Evolutionary conservation across 148 eudicot genomes (phyloP).

Genomic region (Nepenthes mirabilis): DNA sequence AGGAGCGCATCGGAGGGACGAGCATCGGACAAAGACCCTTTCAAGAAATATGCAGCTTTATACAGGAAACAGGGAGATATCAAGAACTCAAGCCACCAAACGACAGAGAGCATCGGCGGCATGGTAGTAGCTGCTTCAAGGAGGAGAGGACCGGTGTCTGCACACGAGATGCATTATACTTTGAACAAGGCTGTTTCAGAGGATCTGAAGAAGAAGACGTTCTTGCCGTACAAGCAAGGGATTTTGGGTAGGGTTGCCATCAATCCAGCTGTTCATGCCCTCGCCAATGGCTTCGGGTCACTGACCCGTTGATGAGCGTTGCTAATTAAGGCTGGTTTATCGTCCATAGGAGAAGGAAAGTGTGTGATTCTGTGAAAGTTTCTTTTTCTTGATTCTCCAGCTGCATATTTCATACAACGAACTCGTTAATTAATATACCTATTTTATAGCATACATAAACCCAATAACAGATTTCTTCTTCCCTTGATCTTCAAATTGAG

Average conservation of each 20-base stretch:
- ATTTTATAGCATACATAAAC: too few species aligned
- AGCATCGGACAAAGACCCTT: constrained; percentile 20
- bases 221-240: constrained; percentile 58
- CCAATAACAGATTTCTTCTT: too few species aligned
- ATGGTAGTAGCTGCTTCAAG: constrained; percentile 4
- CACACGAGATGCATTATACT: constrained; percentile 67
- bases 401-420: too few species aligned
- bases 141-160: constrained; percentile 36
- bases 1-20: constrained; percentile 75
- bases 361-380: too few species aligned
- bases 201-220: constrained; percentile 67
- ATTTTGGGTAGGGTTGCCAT: constrained; percentile 49
- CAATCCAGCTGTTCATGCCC: constrained; percentile 19
- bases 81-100: constrained; percentile 21
- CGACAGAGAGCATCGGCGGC: neutral
- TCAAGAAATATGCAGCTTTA: constrained; percentile 20
- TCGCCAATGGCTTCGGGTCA: constrained; percentile 19
- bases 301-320: constrained; percentile 1
- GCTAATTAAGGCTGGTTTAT: too few species aligned
- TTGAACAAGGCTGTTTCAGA: constrained; percentile 50
- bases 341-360: too few species aligned
- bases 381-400: too few species aligned
- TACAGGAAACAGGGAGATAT: constrained; percentile 15
- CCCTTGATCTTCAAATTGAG: too few species aligned
- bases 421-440: too few species aligned